Percentiles rank a stretch among this genome's conserved stretches.
phyloP scores from a whole-genome alignment of 371 early-diverging fungal genomes.

The Sanchytrium tribonematis region DNA sequence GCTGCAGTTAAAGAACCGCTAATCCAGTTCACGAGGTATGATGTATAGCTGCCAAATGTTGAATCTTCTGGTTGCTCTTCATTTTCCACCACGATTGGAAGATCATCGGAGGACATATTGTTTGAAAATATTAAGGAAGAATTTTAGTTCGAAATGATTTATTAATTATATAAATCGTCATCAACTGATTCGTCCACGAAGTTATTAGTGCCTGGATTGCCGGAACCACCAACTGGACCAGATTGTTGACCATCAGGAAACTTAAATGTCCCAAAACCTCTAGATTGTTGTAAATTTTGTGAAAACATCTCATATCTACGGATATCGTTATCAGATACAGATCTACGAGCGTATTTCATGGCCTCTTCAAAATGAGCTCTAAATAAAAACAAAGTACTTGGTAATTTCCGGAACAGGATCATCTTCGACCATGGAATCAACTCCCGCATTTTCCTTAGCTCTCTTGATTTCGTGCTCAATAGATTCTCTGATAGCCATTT shows the following conservation, averaged over 20 bases:
- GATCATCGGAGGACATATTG: background rate
- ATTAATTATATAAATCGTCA: constrained; percentile 11
- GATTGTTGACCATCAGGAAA: constrained; percentile 37
- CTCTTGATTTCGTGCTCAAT: constrained; percentile 67
- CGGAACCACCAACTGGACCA: background rate
- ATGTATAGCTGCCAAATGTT: background rate
- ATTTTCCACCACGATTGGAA: background rate
- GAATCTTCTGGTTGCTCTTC: background rate
- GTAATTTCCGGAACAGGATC: constrained; percentile 77
- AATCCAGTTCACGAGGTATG: background rate
- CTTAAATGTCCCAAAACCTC: constrained; percentile 71
- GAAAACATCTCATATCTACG: constrained; percentile 98
- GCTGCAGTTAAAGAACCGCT: background rate
- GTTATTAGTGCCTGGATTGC: too few species aligned
- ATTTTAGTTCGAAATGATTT: background rate
- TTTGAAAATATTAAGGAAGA: too few species aligned
- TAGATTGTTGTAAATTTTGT: constrained; percentile 71
- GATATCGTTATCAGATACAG: constrained; percentile 85
- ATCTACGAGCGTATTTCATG: constrained; percentile 85
- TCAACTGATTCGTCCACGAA: constrained; percentile 8
- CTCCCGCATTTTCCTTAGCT: constrained; percentile 53
- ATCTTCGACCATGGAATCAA: constrained; percentile 25
- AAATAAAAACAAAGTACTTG: constrained; percentile 12
- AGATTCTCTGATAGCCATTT: constrained; percentile 93
- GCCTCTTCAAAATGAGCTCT: constrained; percentile 90